Evolutionary conservation across 345 rosid species (phyloP).

Genomic region (Acer saccharum): DNA sequence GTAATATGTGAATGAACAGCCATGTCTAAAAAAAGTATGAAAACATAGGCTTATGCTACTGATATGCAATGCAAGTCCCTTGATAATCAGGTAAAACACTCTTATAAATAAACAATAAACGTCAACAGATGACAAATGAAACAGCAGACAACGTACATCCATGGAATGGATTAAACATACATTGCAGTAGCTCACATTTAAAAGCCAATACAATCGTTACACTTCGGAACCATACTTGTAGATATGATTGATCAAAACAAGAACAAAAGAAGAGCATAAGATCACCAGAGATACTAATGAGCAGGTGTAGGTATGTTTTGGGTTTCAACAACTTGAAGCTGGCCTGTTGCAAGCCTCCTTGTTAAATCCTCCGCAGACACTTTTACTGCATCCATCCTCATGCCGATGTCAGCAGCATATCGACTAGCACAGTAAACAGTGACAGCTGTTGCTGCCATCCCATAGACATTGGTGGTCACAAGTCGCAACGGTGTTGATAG

Average conservation of each 20-base stretch:
- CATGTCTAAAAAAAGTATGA: too few species aligned
- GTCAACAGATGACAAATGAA: slow-evolving; percentile 2
- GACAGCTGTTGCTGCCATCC: slow-evolving; percentile 82
- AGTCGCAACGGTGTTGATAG: slow-evolving; percentile 68
- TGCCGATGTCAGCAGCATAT: slow-evolving; percentile 85
- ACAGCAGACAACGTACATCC: background rate
- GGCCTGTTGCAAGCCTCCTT: slow-evolving; percentile 56
- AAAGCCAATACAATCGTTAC: background rate
- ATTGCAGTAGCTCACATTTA: background rate
- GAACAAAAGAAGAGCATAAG: background rate
- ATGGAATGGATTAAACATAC: background rate
- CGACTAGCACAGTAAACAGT: slow-evolving; percentile 81
- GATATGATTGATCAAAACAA: background rate
- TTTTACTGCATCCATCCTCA: slow-evolving; percentile 77
- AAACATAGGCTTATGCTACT: background rate
- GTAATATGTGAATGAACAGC: too few species aligned
- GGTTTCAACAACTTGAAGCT: slow-evolving; percentile 59
- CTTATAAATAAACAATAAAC: background rate
- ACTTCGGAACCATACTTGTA: background rate
- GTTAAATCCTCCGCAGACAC: slow-evolving; percentile 78
- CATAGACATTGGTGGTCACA: slow-evolving; percentile 73
- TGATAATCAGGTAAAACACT: background rate
- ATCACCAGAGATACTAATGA: background rate
- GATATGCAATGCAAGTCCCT: background rate
- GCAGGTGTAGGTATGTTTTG: slow-evolving; percentile 27